Conservation (phyloP, 1,139 yeast genomes). For the Tardiomyces digboiensis region DNA sequence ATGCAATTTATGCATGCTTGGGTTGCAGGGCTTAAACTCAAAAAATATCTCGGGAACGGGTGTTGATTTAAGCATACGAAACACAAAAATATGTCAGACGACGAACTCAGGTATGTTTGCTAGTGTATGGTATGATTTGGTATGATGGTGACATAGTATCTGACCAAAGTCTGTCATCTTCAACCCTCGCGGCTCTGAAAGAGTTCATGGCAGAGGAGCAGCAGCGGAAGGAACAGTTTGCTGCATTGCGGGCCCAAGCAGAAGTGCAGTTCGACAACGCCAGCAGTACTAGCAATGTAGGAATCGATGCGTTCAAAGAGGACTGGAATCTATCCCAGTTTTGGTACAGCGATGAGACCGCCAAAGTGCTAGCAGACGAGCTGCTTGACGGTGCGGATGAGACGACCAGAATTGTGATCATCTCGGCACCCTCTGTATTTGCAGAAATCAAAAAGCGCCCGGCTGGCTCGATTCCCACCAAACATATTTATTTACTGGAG, state of each 20-base stretch:
- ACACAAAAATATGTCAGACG: background rate
- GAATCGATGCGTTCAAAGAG: constrained; percentile 66
- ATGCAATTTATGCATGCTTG: too few relatives aligned
- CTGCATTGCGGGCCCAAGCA: constrained; percentile 45
- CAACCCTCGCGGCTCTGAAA: constrained; percentile 67
- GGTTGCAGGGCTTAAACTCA: too few relatives aligned
- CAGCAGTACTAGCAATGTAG: constrained; percentile 22
- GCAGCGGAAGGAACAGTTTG: constrained; percentile 49
- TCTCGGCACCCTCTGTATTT: constrained; percentile 87
- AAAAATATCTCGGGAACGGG: too few relatives aligned
- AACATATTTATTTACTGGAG: constrained; percentile 59
- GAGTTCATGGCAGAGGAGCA: constrained; percentile 64
- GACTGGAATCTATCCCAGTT: constrained; percentile 94
- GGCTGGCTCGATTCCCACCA: constrained; percentile 27
- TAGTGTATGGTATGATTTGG: background rate
- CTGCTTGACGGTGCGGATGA: constrained; percentile 62
- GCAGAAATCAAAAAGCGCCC: constrained; percentile 56
- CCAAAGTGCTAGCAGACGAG: constrained; percentile 56
- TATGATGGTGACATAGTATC: background rate
- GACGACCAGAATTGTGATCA: constrained; percentile 60
- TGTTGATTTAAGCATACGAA: too few relatives aligned
- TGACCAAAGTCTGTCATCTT: constrained; percentile 42
- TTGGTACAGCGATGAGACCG: constrained; percentile 71
- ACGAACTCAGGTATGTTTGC: background rate
- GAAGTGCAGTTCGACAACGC: constrained; percentile 38